Evolutionary conservation across 768 basidiomycete genomes (phyloP).

Genomic region (Boletellus ananas): DNA sequence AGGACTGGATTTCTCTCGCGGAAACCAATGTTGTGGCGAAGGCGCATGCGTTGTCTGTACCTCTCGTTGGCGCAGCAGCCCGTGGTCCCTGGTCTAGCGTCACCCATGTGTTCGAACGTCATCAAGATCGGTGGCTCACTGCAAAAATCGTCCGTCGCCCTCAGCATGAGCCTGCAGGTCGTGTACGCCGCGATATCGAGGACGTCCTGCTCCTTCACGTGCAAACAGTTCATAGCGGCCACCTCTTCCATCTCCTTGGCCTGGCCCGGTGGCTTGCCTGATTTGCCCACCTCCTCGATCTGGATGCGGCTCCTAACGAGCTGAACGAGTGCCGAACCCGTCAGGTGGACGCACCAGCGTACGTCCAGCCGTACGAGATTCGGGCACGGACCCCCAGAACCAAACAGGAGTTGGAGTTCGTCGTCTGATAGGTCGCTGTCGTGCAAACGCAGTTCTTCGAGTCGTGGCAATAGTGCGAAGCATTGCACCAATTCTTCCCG

Average conservation of each 20-base stretch:
- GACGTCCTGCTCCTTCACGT: slow-evolving; percentile 53
- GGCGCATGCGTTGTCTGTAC: slow-evolving; percentile 49
- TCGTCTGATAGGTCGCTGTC: slow-evolving; percentile 54
- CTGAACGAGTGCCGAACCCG: slow-evolving; percentile 47
- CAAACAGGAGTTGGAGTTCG: slow-evolving; percentile 37
- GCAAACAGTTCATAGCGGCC: slow-evolving; percentile 54
- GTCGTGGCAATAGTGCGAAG: slow-evolving; percentile 34
- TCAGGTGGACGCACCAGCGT: slow-evolving; percentile 56
- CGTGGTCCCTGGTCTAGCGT: slow-evolving; percentile 32
- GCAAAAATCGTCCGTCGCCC: slow-evolving; percentile 46
- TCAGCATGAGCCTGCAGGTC: slow-evolving; percentile 44
- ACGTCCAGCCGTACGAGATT: slow-evolving; percentile 47
- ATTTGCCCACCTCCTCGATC: neutral
- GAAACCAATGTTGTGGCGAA: slow-evolving; percentile 29
- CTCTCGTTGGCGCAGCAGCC: slow-evolving; percentile 55
- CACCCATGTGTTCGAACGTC: neutral
- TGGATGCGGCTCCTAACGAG: slow-evolving; percentile 41
- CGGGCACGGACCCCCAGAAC: slow-evolving; percentile 43
- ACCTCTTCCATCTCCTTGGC: slow-evolving; percentile 40
- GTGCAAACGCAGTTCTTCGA: slow-evolving; percentile 52
- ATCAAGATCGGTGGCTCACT: slow-evolving; percentile 37
- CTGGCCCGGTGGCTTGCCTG: slow-evolving; percentile 1
- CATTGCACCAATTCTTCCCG: slow-evolving; percentile 35
- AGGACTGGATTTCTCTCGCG: slow-evolving; percentile 6
- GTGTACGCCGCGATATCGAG: slow-evolving; percentile 46